phyloP scores from a whole-genome alignment of 805 yeast genomes.

The Saturnispora zaruensis region DNA sequence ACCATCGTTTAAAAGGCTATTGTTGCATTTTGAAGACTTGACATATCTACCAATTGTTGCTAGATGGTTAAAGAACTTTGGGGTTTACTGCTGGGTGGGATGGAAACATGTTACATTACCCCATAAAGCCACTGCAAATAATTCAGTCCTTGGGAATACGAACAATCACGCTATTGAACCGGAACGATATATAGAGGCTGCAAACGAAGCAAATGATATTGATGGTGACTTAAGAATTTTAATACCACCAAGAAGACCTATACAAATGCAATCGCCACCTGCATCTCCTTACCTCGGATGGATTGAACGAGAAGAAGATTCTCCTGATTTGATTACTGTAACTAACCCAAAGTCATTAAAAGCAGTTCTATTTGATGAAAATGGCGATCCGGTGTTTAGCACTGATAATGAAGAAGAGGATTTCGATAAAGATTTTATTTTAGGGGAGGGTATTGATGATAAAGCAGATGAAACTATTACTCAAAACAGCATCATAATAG shows the following conservation, averaged over 20 bases:
- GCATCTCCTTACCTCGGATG: conserved; percentile 30
- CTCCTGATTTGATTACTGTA: conserved; percentile 25
- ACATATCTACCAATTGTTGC: background rate
- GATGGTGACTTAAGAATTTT: conserved; percentile 8
- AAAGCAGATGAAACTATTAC: background rate
- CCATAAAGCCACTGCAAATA: background rate
- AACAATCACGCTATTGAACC: background rate
- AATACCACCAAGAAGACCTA: conserved; percentile 22
- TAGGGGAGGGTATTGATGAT: conserved; percentile 12
- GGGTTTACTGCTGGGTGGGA: conserved; percentile 7
- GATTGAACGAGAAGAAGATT: conserved; percentile 25
- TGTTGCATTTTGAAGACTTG: conserved; percentile 5
- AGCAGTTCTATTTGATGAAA: conserved; percentile 9
- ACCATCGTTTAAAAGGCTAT: conserved; percentile 6
- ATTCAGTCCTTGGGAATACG: background rate
- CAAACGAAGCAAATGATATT: background rate
- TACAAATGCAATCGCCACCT: conserved; percentile 30
- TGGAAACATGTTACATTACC: conserved; percentile 3
- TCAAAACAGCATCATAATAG: background rate
- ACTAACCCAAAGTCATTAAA: conserved; percentile 23
- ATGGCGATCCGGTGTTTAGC: conserved; percentile 5
- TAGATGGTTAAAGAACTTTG: conserved; percentile 2
- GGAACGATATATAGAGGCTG: background rate
- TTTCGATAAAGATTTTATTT: conserved; percentile 3
- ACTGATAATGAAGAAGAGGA: conserved; percentile 3